Conservation (phyloP, 2,329 filamentous ascomycete species). For the Blumeria graminis region DNA sequence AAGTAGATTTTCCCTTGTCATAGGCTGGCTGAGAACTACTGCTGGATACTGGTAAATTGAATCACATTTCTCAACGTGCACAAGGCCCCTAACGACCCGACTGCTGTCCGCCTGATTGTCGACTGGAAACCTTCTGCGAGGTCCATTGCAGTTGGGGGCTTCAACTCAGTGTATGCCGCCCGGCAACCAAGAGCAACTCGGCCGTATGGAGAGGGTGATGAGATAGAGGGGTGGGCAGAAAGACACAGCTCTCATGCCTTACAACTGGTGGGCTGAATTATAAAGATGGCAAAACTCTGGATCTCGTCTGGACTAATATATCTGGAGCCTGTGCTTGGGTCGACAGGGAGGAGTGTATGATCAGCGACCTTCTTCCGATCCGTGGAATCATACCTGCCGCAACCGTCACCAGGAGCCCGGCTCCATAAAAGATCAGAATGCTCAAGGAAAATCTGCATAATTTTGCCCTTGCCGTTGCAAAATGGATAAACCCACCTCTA, state of each 20-base stretch:
- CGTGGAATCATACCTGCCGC: neutral
- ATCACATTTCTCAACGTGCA: no score
- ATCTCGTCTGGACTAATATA: neutral
- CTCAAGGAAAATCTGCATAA: neutral
- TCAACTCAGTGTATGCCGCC: no score
- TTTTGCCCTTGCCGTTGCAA: neutral
- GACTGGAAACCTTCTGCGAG: no score
- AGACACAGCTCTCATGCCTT: neutral
- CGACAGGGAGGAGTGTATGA: neutral
- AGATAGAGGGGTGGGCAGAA: neutral
- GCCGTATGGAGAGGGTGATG: neutral
- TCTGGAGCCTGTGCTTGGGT: neutral
- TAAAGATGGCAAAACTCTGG: neutral
- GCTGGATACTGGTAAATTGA: no score
- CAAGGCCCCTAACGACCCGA: no score
- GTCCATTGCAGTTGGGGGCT: no score
- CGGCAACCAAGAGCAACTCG: no score
- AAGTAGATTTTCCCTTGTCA: no score
- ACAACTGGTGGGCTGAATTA: neutral
- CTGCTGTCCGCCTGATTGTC: no score
- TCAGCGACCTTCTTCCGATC: neutral
- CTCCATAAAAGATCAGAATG: neutral
- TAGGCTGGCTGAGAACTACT: no score
- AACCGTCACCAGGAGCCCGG: neutral
- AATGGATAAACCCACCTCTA: neutral